Percentiles rank a stretch among this genome's conserved stretches.
Evolutionary conservation across 2,329 filamentous ascomycete species (phyloP).

Genomic region (Phoma sp.): DNA sequence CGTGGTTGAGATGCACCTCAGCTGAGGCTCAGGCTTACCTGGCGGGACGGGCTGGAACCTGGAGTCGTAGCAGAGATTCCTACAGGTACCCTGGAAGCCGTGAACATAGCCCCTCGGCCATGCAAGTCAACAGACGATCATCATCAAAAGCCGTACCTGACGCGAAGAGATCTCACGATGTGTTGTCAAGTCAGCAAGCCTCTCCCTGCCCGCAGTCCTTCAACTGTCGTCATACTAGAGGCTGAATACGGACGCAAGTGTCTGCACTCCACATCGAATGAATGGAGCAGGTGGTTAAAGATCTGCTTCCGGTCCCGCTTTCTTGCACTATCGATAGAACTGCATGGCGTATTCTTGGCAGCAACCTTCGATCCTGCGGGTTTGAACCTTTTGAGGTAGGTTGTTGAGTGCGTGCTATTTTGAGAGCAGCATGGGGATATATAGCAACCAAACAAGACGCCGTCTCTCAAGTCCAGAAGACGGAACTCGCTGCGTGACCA

Average conservation of each 20-base stretch:
- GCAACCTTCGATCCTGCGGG: neutral
- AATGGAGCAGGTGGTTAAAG: slow-evolving; percentile 5
- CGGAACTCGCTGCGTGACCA: slow-evolving; percentile 18
- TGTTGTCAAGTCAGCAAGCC: slow-evolving; percentile 15
- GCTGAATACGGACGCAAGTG: neutral
- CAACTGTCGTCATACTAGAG: slow-evolving; percentile 13
- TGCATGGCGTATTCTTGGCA: slow-evolving; percentile 5
- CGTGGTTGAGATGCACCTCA: slow-evolving; percentile 11
- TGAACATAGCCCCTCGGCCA: neutral
- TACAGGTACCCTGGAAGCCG: neutral
- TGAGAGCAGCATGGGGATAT: slow-evolving; percentile 24
- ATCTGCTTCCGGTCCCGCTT: slow-evolving; percentile 13
- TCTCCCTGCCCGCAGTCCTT: slow-evolving; percentile 6
- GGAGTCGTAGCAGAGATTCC: neutral
- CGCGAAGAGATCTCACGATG: slow-evolving; percentile 5
- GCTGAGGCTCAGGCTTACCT: slow-evolving; percentile 13
- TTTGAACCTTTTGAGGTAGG: neutral
- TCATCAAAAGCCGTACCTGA: slow-evolving; percentile 2
- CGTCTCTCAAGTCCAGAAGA: slow-evolving; percentile 2
- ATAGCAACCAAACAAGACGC: neutral
- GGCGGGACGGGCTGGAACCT: slow-evolving; percentile 6
- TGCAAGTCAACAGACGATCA: slow-evolving; percentile 10
- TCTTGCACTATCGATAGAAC: slow-evolving; percentile 11
- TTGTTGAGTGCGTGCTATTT: slow-evolving; percentile 40
- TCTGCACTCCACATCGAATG: slow-evolving; percentile 10